A percentile compares a stretch with the other conserved stretches of the same genome.
Conservation (phyloP, 208 protist species). For the Vickermania spadyakhi region DNA sequence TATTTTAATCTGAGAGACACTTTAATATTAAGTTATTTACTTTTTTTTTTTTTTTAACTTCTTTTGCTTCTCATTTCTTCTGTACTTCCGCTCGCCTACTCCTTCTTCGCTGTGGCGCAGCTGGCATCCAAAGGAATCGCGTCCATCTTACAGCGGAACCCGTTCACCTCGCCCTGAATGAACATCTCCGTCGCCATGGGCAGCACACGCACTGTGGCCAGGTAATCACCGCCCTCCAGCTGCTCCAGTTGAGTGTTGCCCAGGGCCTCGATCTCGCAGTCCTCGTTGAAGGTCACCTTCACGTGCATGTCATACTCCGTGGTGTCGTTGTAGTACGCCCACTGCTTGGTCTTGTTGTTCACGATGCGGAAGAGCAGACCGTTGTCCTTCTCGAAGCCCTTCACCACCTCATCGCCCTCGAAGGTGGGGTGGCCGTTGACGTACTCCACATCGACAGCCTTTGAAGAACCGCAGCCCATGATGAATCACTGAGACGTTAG, state of each 20-base stretch:
- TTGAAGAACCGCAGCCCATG: constrained; percentile 20
- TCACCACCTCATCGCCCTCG: constrained; percentile 15
- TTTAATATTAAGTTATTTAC: background rate
- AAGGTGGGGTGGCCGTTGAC: constrained; percentile 18
- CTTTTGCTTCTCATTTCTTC: too few relatives aligned
- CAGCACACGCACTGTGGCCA: constrained; percentile 45
- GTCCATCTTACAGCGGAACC: constrained; percentile 41
- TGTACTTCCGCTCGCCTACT: background rate
- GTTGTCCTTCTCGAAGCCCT: constrained; percentile 44
- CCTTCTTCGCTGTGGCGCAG: background rate
- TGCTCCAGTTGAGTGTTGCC: constrained; percentile 34
- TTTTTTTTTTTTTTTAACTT: too few relatives aligned
- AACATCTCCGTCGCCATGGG: constrained; percentile 46
- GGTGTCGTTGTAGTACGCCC: constrained; percentile 80
- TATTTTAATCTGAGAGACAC: background rate
- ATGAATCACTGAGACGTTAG: background rate
- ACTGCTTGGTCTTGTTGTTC: constrained; percentile 26
- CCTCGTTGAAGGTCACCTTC: constrained; percentile 39
- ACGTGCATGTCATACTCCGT: constrained; percentile 65
- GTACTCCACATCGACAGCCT: constrained; percentile 5
- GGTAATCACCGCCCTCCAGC: constrained; percentile 20
- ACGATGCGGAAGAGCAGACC: constrained; percentile 72
- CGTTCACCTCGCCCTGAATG: constrained; percentile 51
- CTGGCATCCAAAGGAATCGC: constrained; percentile 27
- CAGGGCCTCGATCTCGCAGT: constrained; percentile 37